phyloP scores from a whole-genome alignment of 495 filamentous ascomycete genomes.

The Penicillium bialowiezense region DNA sequence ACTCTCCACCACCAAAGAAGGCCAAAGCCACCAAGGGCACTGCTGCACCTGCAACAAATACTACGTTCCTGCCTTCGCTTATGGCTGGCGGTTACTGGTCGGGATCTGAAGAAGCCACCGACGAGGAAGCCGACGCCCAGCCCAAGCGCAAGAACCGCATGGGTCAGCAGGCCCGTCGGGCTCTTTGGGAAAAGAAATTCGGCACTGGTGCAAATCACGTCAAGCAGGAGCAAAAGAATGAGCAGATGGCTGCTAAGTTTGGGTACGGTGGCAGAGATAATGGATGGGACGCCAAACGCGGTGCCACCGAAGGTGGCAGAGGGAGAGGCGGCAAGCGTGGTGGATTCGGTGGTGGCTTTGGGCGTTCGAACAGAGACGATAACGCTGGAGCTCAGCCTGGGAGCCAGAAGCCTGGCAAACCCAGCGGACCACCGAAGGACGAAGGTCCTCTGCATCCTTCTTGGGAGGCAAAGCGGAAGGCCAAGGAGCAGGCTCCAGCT shows the following conservation, averaged over 20 bases:
- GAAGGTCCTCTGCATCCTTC: constrained; percentile 81
- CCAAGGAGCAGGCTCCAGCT: constrained; percentile 67
- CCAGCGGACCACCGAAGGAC: constrained; percentile 42
- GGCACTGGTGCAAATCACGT: constrained; percentile 74
- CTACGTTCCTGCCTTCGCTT: constrained; percentile 83
- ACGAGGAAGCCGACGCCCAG: constrained; percentile 30
- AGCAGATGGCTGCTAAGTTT: constrained; percentile 24
- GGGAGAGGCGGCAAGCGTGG: constrained; percentile 4
- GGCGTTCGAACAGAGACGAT: constrained; percentile 4
- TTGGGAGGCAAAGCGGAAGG: constrained; percentile 86
- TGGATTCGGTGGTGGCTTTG: constrained; percentile 3
- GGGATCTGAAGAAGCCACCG: constrained; percentile 67
- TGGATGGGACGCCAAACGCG: constrained; percentile 48
- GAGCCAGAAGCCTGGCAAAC: constrained; percentile 20
- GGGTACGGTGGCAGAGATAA: constrained; percentile 30
- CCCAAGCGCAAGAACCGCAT: constrained; percentile 73
- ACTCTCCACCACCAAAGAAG: constrained; percentile 41
- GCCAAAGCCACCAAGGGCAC: constrained; percentile 37
- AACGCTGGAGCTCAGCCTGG: constrained; percentile 1
- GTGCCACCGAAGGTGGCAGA: constrained; percentile 33
- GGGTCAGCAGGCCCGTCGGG: constrained; percentile 82
- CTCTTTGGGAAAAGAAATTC: constrained; percentile 91
- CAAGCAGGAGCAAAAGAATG: constrained; percentile 36
- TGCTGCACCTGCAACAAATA: constrained; percentile 48
- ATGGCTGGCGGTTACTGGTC: constrained; percentile 88